Evolutionary conservation across 1,284 basidiomycete genomes (phyloP), one percentile per base, ranked within the genome.

Genomic region (Rhodotorula sp.): DNA sequence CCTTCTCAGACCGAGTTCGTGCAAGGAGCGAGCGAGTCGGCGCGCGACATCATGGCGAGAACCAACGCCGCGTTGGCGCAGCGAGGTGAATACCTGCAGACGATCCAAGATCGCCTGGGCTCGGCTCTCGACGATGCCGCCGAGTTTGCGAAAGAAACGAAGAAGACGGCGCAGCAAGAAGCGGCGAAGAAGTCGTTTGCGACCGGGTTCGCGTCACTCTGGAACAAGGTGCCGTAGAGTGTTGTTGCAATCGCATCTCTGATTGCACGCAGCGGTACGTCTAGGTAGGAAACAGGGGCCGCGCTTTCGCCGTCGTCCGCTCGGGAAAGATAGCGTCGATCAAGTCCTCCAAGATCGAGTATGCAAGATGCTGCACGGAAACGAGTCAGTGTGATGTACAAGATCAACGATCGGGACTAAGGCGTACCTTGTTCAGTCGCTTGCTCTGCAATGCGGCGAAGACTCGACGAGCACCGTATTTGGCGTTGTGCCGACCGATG

Each of bases 401-500:
- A 54, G 43, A 6, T 14, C 2, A 5, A 3, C 8, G 14, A 15
- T 3, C 6, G 12, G 3, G 20, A 12, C 3, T 2, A 10, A 21
- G 21, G n/a, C 68, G 54, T 20, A 72, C 74, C 56, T 75, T 81
- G 80, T 97, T 97, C 51, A 98, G 84, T 26, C 95, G 85, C 66
- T 89, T 86, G 79, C 98, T 97, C 81, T 98, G 96, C 59, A 97
- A 81, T 1, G 95, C 91, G 3, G 93, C 89, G 80, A 97, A 97
- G 71, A 96, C 90, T 63, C 92, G 86, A 62, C 93, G 86, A 5
- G 95, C 93, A 10, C 94, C 96, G 58, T 93, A 86, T 12, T 93
- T 87, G 16, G 95, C 93, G 80, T 98, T 97, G 3, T 92, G 90
- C 34, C 93, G 86, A 15, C 96, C 96, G 74, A 98, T 96, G 88